A percentile compares a stretch with the other conserved stretches of the same genome.
These are phyloP conservation scores for Gremmenia infestans DNA, from an alignment of 2,329 filamentous ascomycete species.

Conservation along the genomic window DNA sequence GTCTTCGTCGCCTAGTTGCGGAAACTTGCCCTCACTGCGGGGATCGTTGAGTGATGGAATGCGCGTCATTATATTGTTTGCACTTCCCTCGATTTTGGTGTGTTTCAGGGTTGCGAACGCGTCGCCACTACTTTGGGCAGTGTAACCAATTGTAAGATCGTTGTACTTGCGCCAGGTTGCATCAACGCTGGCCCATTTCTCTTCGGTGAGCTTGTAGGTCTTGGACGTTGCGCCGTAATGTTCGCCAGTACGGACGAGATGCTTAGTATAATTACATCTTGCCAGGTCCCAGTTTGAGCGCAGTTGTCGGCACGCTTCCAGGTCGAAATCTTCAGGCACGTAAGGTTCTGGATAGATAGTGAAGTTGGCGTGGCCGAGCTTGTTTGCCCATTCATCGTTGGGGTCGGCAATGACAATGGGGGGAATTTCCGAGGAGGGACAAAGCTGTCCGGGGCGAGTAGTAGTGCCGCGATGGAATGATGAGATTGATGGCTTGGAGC, in stretches of 20 bases:
- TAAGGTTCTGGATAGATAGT: constrained; percentile 82
- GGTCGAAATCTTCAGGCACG: constrained; percentile 55
- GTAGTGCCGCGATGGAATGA: constrained; percentile 56
- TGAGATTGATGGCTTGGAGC: constrained; percentile 68
- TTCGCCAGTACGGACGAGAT: constrained; percentile 80
- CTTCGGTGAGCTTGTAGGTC: constrained; percentile 77
- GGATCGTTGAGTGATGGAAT: constrained; percentile 66
- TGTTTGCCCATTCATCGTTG: constrained; percentile 76
- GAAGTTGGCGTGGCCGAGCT: constrained; percentile 89
- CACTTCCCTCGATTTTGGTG: constrained; percentile 37
- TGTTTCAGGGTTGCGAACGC: constrained; percentile 39
- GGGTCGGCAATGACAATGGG: constrained; percentile 64
- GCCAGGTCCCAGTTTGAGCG: constrained; percentile 79
- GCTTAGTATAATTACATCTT: constrained; percentile 81
- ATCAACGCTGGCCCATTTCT: constrained; percentile 84
- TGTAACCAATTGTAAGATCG: constrained; percentile 55
- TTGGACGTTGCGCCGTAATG: constrained; percentile 89
- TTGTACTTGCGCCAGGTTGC: constrained; percentile 67
- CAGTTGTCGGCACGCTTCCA: constrained; percentile 54
- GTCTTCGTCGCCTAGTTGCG: constrained; percentile 80
- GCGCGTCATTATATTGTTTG: constrained; percentile 49
- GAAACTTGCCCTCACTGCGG: constrained; percentile 72
- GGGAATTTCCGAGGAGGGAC: constrained; percentile 52
- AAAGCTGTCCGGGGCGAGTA: constrained; percentile 40
- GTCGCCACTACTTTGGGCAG: constrained; percentile 37